Base-by-base conservation (phyloP, 2,329 filamentous ascomycete genomes). In the Scedosporium apiospermum region DNA sequence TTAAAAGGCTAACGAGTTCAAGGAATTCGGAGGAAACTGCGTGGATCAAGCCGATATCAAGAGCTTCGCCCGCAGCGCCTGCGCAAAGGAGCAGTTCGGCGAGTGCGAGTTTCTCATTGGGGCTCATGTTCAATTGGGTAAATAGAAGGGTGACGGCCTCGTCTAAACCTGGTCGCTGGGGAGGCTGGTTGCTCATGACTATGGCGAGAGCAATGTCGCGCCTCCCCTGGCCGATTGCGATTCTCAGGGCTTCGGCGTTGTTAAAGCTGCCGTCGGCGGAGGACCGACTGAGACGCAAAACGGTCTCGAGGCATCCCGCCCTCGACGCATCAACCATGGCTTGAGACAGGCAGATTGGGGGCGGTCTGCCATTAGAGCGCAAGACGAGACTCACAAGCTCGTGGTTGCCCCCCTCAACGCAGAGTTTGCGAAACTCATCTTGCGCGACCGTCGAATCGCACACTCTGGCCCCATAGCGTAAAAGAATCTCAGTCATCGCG, bases 61-160 rank as follows among this genome's bases (percentile, higher is more conserved):
- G 71, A 1, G 75, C 72, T 14, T 82, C 78, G 1, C 84, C 84
- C 12, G 76, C 73, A 1, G 83, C 83, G 0, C 84, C 84, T 1
- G 81, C 83, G 61, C 83, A 85, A 1, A 88, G 74, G 1, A 88
- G 68, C 2, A 84, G 72, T 67, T 87, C 83, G 0, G 80, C 75
- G 65, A 87, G 72, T 2, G 76, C 76, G 51, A 82, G 71, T 67
- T 82, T 84, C 38, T 80, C 77, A 34, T 77, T 75, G 0, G 79
- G 77, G 5, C 75, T 76, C 18, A 83, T 74, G 2, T 77, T 76
- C 1, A 76, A 68, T 58, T 80, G 77, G 1, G 75, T 69, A 63
- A 82, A 76, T 1, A 85, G 71, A 4, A 75, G 69, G 1, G 73
- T 72, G 49, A 87, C 82, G 10, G 82, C 80, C 26, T 79, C 76